phyloP scores from a whole-genome alignment of 2,329 filamentous ascomycete genomes.

The Fusarium albosuccineum region DNA sequence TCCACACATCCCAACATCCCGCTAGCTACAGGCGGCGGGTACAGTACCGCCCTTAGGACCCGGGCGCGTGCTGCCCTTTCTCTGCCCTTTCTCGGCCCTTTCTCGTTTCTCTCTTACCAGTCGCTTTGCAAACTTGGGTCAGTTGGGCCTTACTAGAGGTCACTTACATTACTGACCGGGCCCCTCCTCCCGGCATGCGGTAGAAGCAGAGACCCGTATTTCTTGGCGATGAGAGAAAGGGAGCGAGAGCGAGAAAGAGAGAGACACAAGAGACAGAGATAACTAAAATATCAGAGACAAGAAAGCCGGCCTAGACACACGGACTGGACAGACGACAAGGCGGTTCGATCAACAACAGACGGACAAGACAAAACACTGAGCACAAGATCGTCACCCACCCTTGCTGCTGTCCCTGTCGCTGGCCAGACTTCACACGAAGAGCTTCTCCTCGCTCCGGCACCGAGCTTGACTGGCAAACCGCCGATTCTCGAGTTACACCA shows the following conservation, averaged over 20 bases:
- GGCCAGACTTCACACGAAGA: constrained; percentile 21
- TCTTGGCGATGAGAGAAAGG: constrained; percentile 1
- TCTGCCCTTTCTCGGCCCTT: constrained; percentile 34
- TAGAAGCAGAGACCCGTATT: not conserved
- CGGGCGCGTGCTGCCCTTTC: constrained; percentile 38
- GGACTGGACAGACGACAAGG: constrained; percentile 6
- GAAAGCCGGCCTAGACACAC: constrained; percentile 18
- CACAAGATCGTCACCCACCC: constrained; percentile 33
- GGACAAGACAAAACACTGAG: constrained; percentile 38
- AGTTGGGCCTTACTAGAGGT: constrained; percentile 17
- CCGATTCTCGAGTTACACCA: constrained; percentile 51
- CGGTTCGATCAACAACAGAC: constrained; percentile 17
- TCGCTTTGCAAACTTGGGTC: constrained; percentile 29
- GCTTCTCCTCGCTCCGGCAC: constrained; percentile 37
- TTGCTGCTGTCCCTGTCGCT: constrained; percentile 25
- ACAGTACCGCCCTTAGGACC: constrained; percentile 24
- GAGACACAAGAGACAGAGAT: constrained; percentile 3
- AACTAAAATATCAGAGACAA: constrained; percentile 26
- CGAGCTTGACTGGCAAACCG: constrained; percentile 46
- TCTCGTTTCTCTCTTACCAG: constrained; percentile 19
- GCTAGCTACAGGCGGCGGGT: constrained; percentile 23
- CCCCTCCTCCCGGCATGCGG: constrained; percentile 14
- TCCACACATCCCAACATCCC: constrained; percentile 36
- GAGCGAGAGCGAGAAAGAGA: constrained; percentile 7
- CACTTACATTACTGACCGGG: constrained; percentile 3